phyloP scores from a whole-genome alignment of 2,329 filamentous ascomycete genomes.

The Penicillium janthinellum region DNA sequence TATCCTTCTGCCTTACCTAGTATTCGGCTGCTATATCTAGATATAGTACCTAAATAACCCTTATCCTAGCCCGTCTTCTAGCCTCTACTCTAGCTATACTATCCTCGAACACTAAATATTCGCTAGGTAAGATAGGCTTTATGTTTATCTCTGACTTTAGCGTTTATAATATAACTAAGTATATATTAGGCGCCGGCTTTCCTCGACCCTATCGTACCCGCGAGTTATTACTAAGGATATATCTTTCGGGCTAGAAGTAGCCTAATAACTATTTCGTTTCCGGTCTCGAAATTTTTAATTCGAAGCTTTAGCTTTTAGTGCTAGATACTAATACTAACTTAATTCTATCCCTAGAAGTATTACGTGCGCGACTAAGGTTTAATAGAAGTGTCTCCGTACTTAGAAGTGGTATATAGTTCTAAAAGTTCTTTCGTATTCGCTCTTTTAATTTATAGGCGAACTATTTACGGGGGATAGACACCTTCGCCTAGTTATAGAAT shows the following conservation, averaged over 20 bases:
- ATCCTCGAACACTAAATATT: conserved; percentile 42
- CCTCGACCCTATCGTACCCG: conserved; percentile 26
- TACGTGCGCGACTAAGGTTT: conserved; percentile 20
- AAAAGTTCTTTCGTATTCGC: conserved; percentile 32
- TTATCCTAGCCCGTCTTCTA: conserved; percentile 37
- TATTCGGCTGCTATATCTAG: conserved; percentile 39
- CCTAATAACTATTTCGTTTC: conserved; percentile 24
- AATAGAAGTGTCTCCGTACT: conserved; percentile 24
- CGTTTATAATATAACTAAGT: conserved; percentile 25
- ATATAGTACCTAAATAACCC: conserved; percentile 40
- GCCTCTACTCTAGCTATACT: conserved; percentile 36
- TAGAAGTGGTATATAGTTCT: conserved; percentile 26
- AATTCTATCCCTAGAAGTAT: conserved; percentile 17
- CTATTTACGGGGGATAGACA: conserved; percentile 31
- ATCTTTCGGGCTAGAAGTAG: conserved; percentile 18
- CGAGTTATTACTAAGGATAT: conserved; percentile 24
- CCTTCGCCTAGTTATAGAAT: conserved; percentile 38
- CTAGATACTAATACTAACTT: conserved; percentile 28
- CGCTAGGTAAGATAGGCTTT: conserved; percentile 24
- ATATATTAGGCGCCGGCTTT: conserved; percentile 33
- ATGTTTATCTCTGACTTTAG: conserved; percentile 15
- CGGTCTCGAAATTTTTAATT: conserved; percentile 25
- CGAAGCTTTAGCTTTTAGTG: conserved; percentile 24
- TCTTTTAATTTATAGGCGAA: conserved; percentile 35
- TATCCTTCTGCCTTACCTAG: conserved; percentile 25